Percentiles rank a stretch among this genome's conserved stretches.
Evolutionary conservation across 352 stramenopile species (phyloP).

Genomic region (Globisporangium parvum): DNA sequence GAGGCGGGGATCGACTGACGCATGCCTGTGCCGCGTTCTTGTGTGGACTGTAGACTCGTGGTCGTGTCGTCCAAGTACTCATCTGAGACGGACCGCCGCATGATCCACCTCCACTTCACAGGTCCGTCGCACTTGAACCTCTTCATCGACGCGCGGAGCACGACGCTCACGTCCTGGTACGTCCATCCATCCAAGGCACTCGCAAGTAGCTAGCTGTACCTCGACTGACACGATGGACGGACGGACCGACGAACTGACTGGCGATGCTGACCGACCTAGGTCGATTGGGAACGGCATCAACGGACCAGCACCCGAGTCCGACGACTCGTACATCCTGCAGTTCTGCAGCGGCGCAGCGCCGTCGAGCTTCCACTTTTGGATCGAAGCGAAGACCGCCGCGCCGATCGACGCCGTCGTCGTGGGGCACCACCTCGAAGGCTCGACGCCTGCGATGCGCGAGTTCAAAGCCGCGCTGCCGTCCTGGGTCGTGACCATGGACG

Average conservation of each 20-base stretch:
- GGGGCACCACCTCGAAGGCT: slow-evolving; percentile 57
- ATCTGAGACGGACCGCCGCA: slow-evolving; percentile 37
- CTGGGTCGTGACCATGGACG: slow-evolving; percentile 35
- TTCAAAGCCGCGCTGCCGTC: slow-evolving; percentile 37
- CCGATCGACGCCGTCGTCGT: slow-evolving; percentile 57
- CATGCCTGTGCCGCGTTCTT: too few relatives aligned
- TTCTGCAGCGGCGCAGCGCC: slow-evolving; percentile 53
- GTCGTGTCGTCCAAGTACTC: slow-evolving; percentile 61
- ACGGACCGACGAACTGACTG: too few relatives aligned
- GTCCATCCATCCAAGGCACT: too few relatives aligned
- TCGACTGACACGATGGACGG: too few relatives aligned
- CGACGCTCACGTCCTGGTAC: slow-evolving; percentile 61
- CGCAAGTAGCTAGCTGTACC: too few relatives aligned
- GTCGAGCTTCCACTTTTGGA: slow-evolving; percentile 70
- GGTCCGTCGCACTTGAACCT: slow-evolving; percentile 65
- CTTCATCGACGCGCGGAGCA: slow-evolving; percentile 72
- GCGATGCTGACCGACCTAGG: too few relatives aligned
- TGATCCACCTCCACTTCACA: slow-evolving; percentile 59
- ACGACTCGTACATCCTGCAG: slow-evolving; percentile 74
- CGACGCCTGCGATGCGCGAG: slow-evolving; percentile 40
- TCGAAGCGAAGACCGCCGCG: slow-evolving; percentile 45
- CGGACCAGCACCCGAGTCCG: slow-evolving; percentile 41
- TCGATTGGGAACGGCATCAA: slow-evolving; percentile 64
- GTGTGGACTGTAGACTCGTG: slow-evolving; percentile 41
- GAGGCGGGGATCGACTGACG: too few relatives aligned